phyloP scores from a whole-genome alignment of 1,139 yeast genomes.

The Yamadazyma atlantica region DNA sequence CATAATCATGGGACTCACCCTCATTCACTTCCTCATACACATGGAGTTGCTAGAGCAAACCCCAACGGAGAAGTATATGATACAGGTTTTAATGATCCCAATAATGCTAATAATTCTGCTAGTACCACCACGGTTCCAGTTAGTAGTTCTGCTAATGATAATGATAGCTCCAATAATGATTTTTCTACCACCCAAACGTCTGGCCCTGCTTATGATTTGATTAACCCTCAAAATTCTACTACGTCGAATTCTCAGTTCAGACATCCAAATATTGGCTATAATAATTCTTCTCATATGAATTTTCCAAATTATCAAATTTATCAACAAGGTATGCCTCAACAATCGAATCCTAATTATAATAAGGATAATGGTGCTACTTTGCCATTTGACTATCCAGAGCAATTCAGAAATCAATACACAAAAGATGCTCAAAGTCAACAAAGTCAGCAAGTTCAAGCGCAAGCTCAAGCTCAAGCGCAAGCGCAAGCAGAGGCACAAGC shows the following conservation, averaged over 20 bases:
- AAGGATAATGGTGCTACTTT: slow-evolving; percentile 5
- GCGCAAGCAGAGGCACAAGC: slow-evolving; percentile 16
- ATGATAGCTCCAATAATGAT: slow-evolving; percentile 9
- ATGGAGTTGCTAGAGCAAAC: slow-evolving; percentile 11
- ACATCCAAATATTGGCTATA: slow-evolving; percentile 9
- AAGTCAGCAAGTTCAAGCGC: slow-evolving; percentile 11
- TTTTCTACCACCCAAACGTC: slow-evolving; percentile 11
- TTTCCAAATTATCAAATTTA: slow-evolving; percentile 11
- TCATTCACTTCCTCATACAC: not conserved
- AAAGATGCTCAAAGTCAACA: slow-evolving; percentile 21
- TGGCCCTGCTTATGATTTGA: slow-evolving; percentile 21
- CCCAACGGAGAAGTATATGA: slow-evolving; percentile 17
- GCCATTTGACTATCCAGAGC: slow-evolving; percentile 27
- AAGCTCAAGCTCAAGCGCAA: slow-evolving; percentile 14
- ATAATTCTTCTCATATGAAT: slow-evolving; percentile 8
- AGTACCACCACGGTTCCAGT: slow-evolving; percentile 6
- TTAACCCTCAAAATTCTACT: slow-evolving; percentile 20
- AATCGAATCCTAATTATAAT: slow-evolving; percentile 5
- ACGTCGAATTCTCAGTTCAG: slow-evolving; percentile 23
- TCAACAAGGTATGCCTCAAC: slow-evolving; percentile 7
- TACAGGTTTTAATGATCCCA: slow-evolving; percentile 14
- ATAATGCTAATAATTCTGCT: slow-evolving; percentile 4
- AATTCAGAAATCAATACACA: slow-evolving; percentile 26
- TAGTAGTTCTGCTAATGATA: slow-evolving; percentile 3
- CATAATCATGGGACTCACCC: not conserved